phyloP scores from a whole-genome alignment of 1,284 basidiomycete species.

The Sporisorium graminicola region DNA sequence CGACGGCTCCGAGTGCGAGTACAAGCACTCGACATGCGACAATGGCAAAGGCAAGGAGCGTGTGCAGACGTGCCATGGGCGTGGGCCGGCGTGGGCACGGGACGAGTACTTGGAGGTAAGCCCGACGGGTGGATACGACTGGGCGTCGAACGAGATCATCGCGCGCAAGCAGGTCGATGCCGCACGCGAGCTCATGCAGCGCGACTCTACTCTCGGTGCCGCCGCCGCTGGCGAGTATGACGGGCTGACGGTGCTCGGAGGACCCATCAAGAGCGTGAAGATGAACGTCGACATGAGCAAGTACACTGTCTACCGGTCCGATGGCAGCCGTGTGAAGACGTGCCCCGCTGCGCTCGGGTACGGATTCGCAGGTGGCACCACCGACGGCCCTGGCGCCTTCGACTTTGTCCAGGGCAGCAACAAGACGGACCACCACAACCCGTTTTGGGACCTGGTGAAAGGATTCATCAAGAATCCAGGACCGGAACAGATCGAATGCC shows the following conservation, averaged over 20 bases:
- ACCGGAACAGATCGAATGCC: conserved; percentile 78
- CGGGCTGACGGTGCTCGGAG: conserved; percentile 25
- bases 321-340: conserved; percentile 79
- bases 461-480: conserved; percentile 78
- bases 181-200: conserved; percentile 45
- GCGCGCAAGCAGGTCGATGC: conserved; percentile 58
- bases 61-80: conserved; percentile 58
- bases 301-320: conserved; percentile 77
- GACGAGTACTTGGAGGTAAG: conserved; percentile 35
- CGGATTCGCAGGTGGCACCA: conserved; percentile 76
- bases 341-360: conserved; percentile 80
- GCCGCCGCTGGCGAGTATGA: conserved; percentile 24
- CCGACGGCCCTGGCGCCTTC: conserved; percentile 83
- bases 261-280: conserved; percentile 55
- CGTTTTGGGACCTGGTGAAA: conserved; percentile 80
- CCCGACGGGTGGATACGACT: conserved; percentile 61
- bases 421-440: conserved; percentile 76
- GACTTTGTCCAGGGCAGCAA: conserved; percentile 85
- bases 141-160: conserved; percentile 59
- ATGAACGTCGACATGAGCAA: conserved; percentile 75
- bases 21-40: conserved; percentile 58
- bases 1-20: conserved; percentile 58
- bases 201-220: conserved; percentile 4
- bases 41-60: conserved; percentile 47
- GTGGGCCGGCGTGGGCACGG: conserved; percentile 56